Evolutionary conservation across 768 basidiomycete genomes (phyloP).

Genomic region (Pseudohyphozyma bogoriensis): DNA sequence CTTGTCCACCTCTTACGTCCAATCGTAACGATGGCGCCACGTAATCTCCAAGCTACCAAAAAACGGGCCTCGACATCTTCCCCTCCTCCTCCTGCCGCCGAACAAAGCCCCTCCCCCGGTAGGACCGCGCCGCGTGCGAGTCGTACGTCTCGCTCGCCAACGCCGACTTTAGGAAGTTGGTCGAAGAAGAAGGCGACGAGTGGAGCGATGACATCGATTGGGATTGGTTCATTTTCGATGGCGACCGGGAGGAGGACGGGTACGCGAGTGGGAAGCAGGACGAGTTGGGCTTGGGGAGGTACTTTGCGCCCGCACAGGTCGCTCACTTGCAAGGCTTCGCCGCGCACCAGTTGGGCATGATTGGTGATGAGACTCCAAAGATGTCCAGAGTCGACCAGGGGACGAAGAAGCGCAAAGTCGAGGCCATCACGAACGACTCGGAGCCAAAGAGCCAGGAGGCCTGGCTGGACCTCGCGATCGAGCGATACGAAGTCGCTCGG

Average conservation of each 20-base stretch:
- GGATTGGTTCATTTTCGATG: not conserved
- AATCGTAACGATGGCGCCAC: no score
- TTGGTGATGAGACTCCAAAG: slow-evolving; percentile 1
- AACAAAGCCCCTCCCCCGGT: no score
- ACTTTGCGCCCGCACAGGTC: not conserved
- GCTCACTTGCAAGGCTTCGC: slow-evolving; percentile 15
- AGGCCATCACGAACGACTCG: no score
- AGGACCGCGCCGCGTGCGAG: no score
- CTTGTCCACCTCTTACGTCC: no score
- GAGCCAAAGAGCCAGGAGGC: slow-evolving; percentile 13
- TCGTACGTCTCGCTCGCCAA: not conserved
- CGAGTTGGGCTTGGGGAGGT: slow-evolving; percentile 7
- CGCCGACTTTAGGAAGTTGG: no score
- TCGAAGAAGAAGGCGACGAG: no score
- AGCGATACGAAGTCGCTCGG: not conserved
- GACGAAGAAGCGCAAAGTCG: slow-evolving; percentile 24
- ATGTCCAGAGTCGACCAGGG: not conserved
- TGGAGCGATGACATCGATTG: not conserved
- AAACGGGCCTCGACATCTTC: no score
- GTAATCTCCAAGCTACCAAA: no score
- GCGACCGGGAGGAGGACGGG: not conserved
- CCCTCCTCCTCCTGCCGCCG: no score
- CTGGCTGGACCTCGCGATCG: slow-evolving; percentile 16
- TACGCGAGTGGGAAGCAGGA: not conserved
- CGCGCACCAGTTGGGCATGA: slow-evolving; percentile 9